Conservation (phyloP, 371 early-diverging fungal genomes). For the Mortierella sp. region DNA sequence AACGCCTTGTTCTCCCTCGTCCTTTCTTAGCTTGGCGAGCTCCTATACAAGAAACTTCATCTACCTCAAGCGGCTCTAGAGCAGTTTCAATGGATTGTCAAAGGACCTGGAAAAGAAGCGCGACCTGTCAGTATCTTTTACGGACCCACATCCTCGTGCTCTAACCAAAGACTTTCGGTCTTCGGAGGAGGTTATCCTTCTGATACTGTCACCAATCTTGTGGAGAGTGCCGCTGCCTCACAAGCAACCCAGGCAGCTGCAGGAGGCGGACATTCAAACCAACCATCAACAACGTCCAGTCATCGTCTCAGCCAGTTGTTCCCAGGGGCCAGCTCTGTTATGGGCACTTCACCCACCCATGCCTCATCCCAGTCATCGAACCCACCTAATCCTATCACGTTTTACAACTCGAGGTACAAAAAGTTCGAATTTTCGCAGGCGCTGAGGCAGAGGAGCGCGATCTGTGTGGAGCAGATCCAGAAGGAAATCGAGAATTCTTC, state of each 20-base stretch:
- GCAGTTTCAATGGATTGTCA: slow-evolving; percentile 56
- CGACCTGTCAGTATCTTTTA: slow-evolving; percentile 32
- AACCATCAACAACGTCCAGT: slow-evolving; percentile 30
- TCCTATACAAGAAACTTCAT: slow-evolving; percentile 49
- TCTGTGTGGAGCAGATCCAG: slow-evolving; percentile 53
- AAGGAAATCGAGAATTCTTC: slow-evolving; percentile 9
- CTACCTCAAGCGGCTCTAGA: slow-evolving; percentile 52
- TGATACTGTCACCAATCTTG: slow-evolving; percentile 35
- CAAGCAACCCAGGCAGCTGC: slow-evolving; percentile 6
- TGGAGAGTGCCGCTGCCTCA: slow-evolving; percentile 24
- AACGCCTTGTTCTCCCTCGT: background rate
- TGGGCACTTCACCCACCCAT: slow-evolving; percentile 10
- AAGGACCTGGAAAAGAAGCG: slow-evolving; percentile 50
- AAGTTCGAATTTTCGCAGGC: slow-evolving; percentile 55
- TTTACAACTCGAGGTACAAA: slow-evolving; percentile 55
- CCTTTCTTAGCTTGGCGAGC: slow-evolving; percentile 47
- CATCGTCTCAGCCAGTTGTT: slow-evolving; percentile 46
- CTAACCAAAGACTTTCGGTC: slow-evolving; percentile 43
- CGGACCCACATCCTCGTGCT: background rate
- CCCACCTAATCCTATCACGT: slow-evolving; percentile 32
- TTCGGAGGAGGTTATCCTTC: slow-evolving; percentile 50
- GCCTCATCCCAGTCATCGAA: background rate
- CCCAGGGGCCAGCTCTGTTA: background rate
- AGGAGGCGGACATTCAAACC: slow-evolving; percentile 17
- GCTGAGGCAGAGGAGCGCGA: slow-evolving; percentile 45